Percentiles rank a stretch among this genome's conserved stretches.
Evolutionary conservation across 257 asterid genomes (phyloP).

Genomic region (Verbena officinalis): DNA sequence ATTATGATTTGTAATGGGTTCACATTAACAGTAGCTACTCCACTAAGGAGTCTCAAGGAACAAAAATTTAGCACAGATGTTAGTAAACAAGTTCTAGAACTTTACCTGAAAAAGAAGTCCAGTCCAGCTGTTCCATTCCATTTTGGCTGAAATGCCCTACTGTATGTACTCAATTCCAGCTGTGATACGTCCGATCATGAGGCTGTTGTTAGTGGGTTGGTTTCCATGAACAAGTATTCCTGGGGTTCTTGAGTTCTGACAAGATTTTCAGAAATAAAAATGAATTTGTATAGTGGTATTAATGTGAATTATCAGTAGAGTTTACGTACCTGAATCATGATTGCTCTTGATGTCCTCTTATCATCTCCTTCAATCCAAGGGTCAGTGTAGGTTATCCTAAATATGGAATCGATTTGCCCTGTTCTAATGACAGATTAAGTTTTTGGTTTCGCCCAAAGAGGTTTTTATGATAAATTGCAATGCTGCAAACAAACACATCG

Average conservation of each 20-base stretch:
- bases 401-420: slow-evolving; percentile 93
- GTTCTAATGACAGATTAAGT: slow-evolving; percentile 90
- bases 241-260: slow-evolving; percentile 94
- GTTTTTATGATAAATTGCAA: slow-evolving; percentile 89
- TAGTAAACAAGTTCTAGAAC: slow-evolving; percentile 4
- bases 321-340: slow-evolving; percentile 80
- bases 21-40: slow-evolving; percentile 1
- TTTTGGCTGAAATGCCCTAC: slow-evolving; percentile 93
- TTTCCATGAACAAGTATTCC: slow-evolving; percentile 95
- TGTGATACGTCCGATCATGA: slow-evolving; percentile 83
- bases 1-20: slow-evolving; percentile 10
- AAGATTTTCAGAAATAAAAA: slow-evolving; percentile 22
- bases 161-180: slow-evolving; percentile 88
- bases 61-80: slow-evolving; percentile 4
- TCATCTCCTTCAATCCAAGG: slow-evolving; percentile 99
- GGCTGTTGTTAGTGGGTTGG: slow-evolving; percentile 65
- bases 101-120: slow-evolving; percentile 86
- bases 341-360: slow-evolving; percentile 93
- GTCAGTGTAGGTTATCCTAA: slow-evolving; percentile 85
- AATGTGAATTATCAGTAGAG: slow-evolving; percentile 11
- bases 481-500: slow-evolving; percentile 56
- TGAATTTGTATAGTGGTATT: slow-evolving; percentile 27
- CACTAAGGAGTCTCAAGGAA: slow-evolving; percentile 3
- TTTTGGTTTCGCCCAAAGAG: slow-evolving; percentile 96
- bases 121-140: slow-evolving; percentile 94